Evolutionary conservation across 345 rosid genomes (phyloP).

Genomic region (Turnera subulata): DNA sequence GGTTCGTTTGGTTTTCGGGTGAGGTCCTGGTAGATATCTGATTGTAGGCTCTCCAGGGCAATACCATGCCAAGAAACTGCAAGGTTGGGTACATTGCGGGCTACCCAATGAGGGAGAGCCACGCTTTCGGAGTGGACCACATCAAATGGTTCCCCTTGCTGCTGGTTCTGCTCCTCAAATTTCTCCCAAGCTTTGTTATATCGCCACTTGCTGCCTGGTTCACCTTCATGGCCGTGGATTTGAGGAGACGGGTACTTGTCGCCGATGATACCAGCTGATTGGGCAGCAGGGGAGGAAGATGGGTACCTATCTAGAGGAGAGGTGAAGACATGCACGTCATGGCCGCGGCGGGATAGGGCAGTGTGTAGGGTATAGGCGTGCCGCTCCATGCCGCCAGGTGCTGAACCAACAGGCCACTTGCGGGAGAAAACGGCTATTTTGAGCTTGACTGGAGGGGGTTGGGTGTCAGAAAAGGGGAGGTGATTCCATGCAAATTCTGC

Average conservation of each 20-base stretch:
- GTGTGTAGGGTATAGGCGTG: conserved; percentile 80
- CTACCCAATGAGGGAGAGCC: conserved; percentile 72
- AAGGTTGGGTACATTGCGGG: conserved; percentile 54
- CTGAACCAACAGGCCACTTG: conserved; percentile 75
- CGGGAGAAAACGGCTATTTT: conserved; percentile 82
- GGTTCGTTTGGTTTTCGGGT: conserved; percentile 59
- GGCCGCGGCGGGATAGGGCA: conserved; percentile 74
- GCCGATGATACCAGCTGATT: background rate
- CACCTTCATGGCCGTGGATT: conserved; percentile 71
- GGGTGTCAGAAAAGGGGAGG: conserved; percentile 31
- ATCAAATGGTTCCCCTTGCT: conserved; percentile 53
- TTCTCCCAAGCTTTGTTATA: conserved; percentile 85
- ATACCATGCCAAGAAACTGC: conserved; percentile 96
- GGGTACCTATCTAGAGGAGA: conserved; percentile 46
- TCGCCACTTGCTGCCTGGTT: conserved; percentile 56
- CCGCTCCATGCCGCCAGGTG: conserved; percentile 97
- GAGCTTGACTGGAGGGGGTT: conserved; percentile 34
- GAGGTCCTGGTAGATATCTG: conserved; percentile 72
- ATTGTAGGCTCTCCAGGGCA: conserved; percentile 79
- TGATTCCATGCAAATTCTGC: conserved; percentile 75
- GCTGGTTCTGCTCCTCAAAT: conserved; percentile 56
- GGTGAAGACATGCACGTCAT: conserved; percentile 75
- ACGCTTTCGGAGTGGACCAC: conserved; percentile 92
- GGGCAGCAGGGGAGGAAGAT: background rate
- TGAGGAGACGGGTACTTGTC: conserved; percentile 19